Evolutionary conservation across 345 rosid species (phyloP), one percentile per base, ranked within the genome.

Genomic region (Lumnitzera littorea): DNA sequence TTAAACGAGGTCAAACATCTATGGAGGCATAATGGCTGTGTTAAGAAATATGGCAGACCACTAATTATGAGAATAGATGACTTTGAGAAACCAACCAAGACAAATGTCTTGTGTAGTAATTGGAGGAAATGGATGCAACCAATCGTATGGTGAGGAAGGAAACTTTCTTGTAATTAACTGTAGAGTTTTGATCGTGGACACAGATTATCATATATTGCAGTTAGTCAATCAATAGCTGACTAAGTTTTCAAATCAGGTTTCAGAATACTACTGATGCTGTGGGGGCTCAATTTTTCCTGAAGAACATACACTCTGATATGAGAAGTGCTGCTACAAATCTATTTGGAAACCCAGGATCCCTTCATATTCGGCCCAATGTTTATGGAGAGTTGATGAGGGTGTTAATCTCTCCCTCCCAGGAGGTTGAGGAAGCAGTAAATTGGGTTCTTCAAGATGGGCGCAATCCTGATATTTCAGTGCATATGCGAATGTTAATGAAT

Each of bases 211-310:
- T 46, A 50, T 53, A 13, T 57, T 13, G n/a, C n/a, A 48, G 29
- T 49, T 43, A 63, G 69, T 60, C 61, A 31, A 17, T 50, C 55
- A 51, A 58, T 41, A 61, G 10, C 17, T 58, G 58, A 48, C 62
- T 67, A 50, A 24, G 58, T 48, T 56, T 48, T 12, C 55, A 63
- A 46, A 60, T 70, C 78, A 94, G 99, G 99, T 88, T 90, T 68
- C 97, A 86, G 71, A 84, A 84, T 57, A 90, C 99, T 46, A 88
- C 96, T n/a, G 95, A 94, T 70, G 97, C 99, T 58, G 83, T 88
- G 78, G 92, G 86, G 36, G 82, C 85, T 72, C 99, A 94, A 58
- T 94, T 94, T 78, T 90, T 94, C 83, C 72, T 82, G 68, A 94
- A 94, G 84, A 94, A 84, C 72, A 76, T 88, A 50, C 83, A 94